Base-by-base conservation (phyloP, 108 stramenopile genomes). In the Nitzschia inconspicua region DNA sequence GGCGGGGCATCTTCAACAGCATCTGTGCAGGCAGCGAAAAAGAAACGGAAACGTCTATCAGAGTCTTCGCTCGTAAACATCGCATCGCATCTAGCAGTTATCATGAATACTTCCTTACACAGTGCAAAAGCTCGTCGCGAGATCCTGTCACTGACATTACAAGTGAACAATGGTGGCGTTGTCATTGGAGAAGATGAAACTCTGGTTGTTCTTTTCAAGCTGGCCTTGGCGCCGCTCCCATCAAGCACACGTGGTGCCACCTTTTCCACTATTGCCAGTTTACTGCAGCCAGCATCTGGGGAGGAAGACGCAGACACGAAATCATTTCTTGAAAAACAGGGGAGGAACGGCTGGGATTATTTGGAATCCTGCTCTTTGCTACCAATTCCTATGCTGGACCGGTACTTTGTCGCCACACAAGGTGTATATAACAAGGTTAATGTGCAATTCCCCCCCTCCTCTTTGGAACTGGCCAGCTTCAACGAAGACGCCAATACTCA, bases 311-410 rank as follows among this genome's bases (percentile, higher is more conserved):
- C 69, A 26, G 42, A 40, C 4, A 35, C 44, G 23, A 65, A 58
- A 57, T 30, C 44, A 50, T 60, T 42, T 6, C 22, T 67, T 30
- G 20, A 59, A 31, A 57, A 78, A 36, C 61, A 64, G 32, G 83
- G 65, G 3, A 67, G 40, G 24, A 67, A 82, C 42, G 84, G 72
- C 8, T 92, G 90, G 90, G 85, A 86, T 19, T 61, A 86, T 39
- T 44, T 92, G 20, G 90, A 92, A 51, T 36, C 70, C n/a, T 78
- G 76, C 57, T 83, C 86, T 31, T 62, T 86, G 13, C 26, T 92
- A 14, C 90, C 90, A 3, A 83, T 92, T 26, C 55, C 65, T 7
- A 36, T 77, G 6, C 48, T 88, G 2, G 80, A 80, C 13, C 84
- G 84, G 47, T 84, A 85, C 42, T 42, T 58, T 11, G 24, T 47